A percentile compares a stretch with the other conserved stretches of the same genome.
These are phyloP conservation scores for Pseudonitzschia multiseries DNA, from an alignment of 108 stramenopile genomes.

Conservation along the genomic window DNA sequence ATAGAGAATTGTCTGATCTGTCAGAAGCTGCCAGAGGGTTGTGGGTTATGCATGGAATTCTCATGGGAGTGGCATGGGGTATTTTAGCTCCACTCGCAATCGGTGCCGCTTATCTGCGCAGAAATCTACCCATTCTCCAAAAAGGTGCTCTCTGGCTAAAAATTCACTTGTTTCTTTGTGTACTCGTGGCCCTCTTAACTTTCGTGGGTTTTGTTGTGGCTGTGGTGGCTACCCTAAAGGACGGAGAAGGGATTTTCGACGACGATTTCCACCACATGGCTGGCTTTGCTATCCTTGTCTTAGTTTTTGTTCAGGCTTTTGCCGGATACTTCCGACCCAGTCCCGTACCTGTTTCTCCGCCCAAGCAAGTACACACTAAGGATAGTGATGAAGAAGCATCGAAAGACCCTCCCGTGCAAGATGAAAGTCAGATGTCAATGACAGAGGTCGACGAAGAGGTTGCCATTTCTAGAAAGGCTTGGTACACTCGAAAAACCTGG, in stretches of 20 bases:
- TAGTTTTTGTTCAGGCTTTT: constrained; percentile 36
- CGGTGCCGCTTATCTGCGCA: constrained; percentile 42
- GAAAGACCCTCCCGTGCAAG: too few relatives aligned
- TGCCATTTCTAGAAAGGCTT: not conserved
- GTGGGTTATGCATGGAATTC: constrained; percentile 63
- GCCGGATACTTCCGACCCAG: constrained; percentile 38
- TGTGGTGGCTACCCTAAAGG: constrained; percentile 23
- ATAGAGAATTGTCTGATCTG: too few relatives aligned
- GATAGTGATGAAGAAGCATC: not conserved
- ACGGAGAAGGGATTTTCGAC: constrained; percentile 25
- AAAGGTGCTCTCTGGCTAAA: constrained; percentile 34
- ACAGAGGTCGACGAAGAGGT: too few relatives aligned
- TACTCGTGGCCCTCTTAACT: constrained; percentile 29
- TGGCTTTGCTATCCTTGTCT: constrained; percentile 34
- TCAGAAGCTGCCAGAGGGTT: not conserved
- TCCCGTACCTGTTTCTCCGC: not conserved
- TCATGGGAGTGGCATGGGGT: constrained; percentile 62
- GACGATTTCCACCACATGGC: constrained; percentile 26
- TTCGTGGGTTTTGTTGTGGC: constrained; percentile 39
- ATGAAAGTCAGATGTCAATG: too few relatives aligned
- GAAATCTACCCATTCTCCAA: constrained; percentile 1
- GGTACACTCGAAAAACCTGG: constrained; percentile 21
- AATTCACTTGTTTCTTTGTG: constrained; percentile 32
- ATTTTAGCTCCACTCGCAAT: constrained; percentile 58
- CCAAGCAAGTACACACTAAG: not conserved